Percentiles rank a stretch among this genome's conserved stretches.
These are phyloP conservation scores for Jaltomata sinuosa DNA, from an alignment of 257 asterid genomes.

Conservation along the genomic window DNA sequence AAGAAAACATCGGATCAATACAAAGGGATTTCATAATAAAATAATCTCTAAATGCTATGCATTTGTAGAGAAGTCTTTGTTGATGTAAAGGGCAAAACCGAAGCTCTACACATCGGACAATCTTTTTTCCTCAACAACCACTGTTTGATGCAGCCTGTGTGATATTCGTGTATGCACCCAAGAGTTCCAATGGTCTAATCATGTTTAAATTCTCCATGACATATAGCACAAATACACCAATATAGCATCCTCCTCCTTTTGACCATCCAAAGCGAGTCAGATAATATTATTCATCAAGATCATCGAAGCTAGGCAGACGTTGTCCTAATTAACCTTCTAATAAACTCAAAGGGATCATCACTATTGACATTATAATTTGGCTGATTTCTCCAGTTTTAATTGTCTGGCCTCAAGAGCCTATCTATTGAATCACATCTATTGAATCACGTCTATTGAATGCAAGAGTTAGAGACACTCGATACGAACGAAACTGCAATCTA, in stretches of 20 bases:
- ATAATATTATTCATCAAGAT: too few species aligned
- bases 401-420: background rate
- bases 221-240: constrained; percentile 2
- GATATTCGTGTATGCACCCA: background rate
- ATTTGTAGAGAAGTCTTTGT: background rate
- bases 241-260: background rate
- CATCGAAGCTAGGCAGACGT: too few species aligned
- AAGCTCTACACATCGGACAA: background rate
- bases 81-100: background rate
- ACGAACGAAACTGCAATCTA: background rate
- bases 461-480: background rate
- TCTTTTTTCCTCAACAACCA: background rate
- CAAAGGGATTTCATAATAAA: background rate
- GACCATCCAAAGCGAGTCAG: background rate
- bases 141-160: background rate
- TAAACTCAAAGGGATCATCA: background rate
- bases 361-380: too few species aligned
- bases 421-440: too few species aligned
- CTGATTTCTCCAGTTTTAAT: too few species aligned
- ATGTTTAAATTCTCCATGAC: background rate
- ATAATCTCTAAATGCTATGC: background rate
- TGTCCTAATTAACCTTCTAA: too few species aligned
- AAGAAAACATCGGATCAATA: background rate
- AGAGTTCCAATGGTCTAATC: background rate
- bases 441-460: too few species aligned